Evolutionary conservation across 1,284 basidiomycete genomes (phyloP), one percentile per base, ranked within the genome.

Genomic region (Grifola frondosa): DNA sequence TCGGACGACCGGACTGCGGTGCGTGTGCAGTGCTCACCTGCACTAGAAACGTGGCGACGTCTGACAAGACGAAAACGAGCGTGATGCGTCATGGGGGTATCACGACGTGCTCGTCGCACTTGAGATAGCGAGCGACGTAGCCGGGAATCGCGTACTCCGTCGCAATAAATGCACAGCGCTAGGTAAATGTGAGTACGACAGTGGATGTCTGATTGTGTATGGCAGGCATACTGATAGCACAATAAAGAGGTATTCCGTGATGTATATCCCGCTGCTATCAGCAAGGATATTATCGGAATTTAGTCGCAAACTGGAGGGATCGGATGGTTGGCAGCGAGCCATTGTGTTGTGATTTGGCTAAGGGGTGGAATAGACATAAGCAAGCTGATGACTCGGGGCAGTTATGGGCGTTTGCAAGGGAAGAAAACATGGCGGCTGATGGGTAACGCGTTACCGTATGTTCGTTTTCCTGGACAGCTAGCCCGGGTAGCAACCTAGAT

Each of bases 201-300:
- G 2, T n/a, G n/a, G n/a, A n/a, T n/a, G n/a, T n/a, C n/a, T n/a
- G n/a, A n/a, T 3, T 3, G n/a, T 20, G n/a, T n/a, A 13, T 11
- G 6, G 4, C 13, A 39, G n/a, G n/a, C 48, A 6, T 32, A 54
- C 52, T 24, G 81, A 74, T 16, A 93, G 74, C 47, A 91, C 79
- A 5, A 82, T 78, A 63, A 96, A 94, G 8, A 96, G 67, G 0
- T 93, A 91, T 65, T 96, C 91, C 46, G 95, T 77, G 44, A 95
- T 63, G 40, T 96, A 54, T 12, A 56, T 52, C 10, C 52, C 45
- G 38, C 52, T 41, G 17, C 44, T 54, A 25, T 73, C 71, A 3
- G 72, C n/a, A n/a, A n/a, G n/a, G n/a, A n/a, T n/a, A n/a, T n/a
- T n/a, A n/a, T n/a, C n/a, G n/a, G n/a, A n/a, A n/a, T n/a, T n/a